These are phyloP conservation scores for Hygrophorus russula DNA, from an alignment of 768 basidiomycete genomes.

Conservation along the genomic window DNA sequence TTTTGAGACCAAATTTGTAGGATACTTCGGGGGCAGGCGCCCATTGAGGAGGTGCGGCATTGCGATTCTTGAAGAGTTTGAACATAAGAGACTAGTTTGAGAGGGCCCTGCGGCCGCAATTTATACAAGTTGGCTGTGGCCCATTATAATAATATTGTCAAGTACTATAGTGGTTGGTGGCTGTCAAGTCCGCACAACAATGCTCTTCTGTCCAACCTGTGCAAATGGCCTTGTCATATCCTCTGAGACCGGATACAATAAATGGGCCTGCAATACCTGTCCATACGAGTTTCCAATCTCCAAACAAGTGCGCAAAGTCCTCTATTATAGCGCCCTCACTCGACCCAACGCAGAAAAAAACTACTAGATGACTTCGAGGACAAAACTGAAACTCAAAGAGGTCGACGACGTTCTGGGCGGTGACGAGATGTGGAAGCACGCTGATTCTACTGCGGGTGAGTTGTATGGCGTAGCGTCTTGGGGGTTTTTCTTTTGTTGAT, in stretches of 20 bases:
- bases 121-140: too few species aligned
- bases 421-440: slow-evolving; percentile 89
- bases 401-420: slow-evolving; percentile 96
- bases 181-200: slow-evolving; percentile 15
- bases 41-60: slow-evolving; percentile 38
- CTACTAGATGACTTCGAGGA: slow-evolving; percentile 77
- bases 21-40: slow-evolving; percentile 44
- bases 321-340: background rate
- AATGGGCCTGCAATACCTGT: slow-evolving; percentile 90
- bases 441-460: slow-evolving; percentile 78
- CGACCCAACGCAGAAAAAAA: background rate
- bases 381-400: slow-evolving; percentile 75
- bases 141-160: too few species aligned
- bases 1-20: slow-evolving; percentile 37
- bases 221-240: slow-evolving; percentile 79
- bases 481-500: background rate
- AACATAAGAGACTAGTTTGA: background rate
- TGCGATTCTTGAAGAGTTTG: too few species aligned
- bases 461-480: slow-evolving; percentile 13
- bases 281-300: slow-evolving; percentile 92
- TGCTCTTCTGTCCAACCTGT: slow-evolving; percentile 95
- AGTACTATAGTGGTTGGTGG: too few species aligned
- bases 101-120: too few species aligned
- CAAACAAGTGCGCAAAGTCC: slow-evolving; percentile 48
- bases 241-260: slow-evolving; percentile 70